Evolutionary conservation across 2,329 filamentous ascomycete genomes (phyloP).

Genomic region (Colletotrichum sp.): DNA sequence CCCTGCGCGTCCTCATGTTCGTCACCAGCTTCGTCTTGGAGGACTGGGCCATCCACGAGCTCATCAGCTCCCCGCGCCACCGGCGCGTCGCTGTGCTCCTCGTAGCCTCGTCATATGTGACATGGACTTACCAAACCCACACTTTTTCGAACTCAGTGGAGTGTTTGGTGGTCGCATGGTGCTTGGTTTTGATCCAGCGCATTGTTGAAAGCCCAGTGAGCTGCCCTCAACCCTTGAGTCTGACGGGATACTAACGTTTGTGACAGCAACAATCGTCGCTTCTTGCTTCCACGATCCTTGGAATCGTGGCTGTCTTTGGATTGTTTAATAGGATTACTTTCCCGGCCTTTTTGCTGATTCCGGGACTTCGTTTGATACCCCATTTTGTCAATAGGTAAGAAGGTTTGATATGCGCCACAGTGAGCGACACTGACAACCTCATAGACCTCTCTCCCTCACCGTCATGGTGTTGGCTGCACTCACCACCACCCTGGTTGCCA

Average conservation of each 20-base stretch:
- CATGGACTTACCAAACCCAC: conserved; percentile 98
- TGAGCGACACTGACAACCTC: neutral
- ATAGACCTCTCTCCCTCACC: conserved; percentile 64
- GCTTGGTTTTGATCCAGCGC: conserved; percentile 86
- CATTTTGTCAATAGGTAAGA: conserved; percentile 81
- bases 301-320: conserved; percentile 82
- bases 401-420: neutral
- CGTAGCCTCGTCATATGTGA: conserved; percentile 95
- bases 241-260: neutral
- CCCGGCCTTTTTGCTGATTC: conserved; percentile 88
- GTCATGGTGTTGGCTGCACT: conserved; percentile 69
- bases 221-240: neutral
- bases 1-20: conserved; percentile 89
- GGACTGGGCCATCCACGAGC: conserved; percentile 95
- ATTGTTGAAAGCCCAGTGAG: conserved; percentile 80
- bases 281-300: conserved; percentile 77
- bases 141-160: conserved; percentile 98
- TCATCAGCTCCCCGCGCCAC: conserved; percentile 76
- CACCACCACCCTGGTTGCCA: conserved; percentile 72
- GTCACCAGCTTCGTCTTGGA: conserved; percentile 93
- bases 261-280: conserved; percentile 74
- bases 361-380: conserved; percentile 81
- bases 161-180: conserved; percentile 92
- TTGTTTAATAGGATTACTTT: conserved; percentile 98
- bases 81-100: conserved; percentile 79